A percentile compares a stretch with the other conserved stretches of the same genome.
Conservation (phyloP, 371 early-diverging fungal genomes). For the Mortierella sp. region DNA sequence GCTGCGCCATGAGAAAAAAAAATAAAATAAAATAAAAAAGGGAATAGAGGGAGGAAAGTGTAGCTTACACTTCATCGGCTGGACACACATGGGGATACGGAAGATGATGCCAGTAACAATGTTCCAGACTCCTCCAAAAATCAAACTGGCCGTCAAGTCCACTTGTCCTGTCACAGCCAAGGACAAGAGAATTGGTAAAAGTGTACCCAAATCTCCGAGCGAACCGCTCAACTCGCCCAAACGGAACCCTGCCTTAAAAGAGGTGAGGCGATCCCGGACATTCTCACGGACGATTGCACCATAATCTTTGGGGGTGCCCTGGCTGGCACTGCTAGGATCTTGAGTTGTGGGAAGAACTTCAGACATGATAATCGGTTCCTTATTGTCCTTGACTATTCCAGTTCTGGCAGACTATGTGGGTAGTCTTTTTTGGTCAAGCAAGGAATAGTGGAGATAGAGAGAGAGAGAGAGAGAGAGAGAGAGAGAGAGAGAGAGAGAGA, state of each 20-base stretch:
- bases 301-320: background rate
- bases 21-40: background rate
- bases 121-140: slow-evolving; percentile 92
- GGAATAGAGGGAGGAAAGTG: background rate
- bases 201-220: slow-evolving; percentile 88
- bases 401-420: background rate
- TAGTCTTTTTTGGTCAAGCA: too few species aligned
- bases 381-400: background rate
- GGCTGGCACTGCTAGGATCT: background rate
- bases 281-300: slow-evolving; percentile 18
- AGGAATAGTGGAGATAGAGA: too few species aligned
- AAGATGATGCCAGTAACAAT: slow-evolving; percentile 81
- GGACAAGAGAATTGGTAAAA: slow-evolving; percentile 89
- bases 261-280: slow-evolving; percentile 23
- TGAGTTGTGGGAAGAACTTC: slow-evolving; percentile 28
- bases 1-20: background rate
- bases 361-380: slow-evolving; percentile 12
- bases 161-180: slow-evolving; percentile 79
- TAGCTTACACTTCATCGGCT: slow-evolving; percentile 82
- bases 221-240: slow-evolving; percentile 72
- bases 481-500: background rate
- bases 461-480: background rate
- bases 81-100: slow-evolving; percentile 87
- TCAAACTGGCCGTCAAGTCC: slow-evolving; percentile 81
- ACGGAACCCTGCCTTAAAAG: slow-evolving; percentile 30